Evolutionary conservation across 176 grass and related monocot species (phyloP).

Genomic region (Dactylis glomerata): DNA sequence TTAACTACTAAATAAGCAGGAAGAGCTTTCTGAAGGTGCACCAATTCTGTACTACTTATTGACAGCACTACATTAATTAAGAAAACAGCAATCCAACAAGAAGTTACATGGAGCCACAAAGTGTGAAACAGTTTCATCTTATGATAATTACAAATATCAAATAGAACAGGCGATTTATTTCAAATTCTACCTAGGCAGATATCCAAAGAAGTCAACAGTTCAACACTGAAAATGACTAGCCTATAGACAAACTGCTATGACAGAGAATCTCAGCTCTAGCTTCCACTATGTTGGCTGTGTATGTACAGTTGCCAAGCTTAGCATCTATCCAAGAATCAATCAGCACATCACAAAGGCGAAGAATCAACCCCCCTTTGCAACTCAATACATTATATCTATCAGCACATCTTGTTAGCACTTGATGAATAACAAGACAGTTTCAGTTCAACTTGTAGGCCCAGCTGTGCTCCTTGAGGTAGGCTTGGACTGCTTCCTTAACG

Average conservation of each 20-base stretch:
- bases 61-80: not conserved
- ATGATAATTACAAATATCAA: too few species aligned
- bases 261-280: too few species aligned
- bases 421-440: not conserved
- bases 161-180: too few species aligned
- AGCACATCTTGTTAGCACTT: not conserved
- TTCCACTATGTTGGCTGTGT: not conserved
- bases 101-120: not conserved
- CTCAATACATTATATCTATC: not conserved
- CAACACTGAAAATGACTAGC: too few species aligned
- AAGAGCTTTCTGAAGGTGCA: not conserved
- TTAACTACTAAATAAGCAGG: not conserved
- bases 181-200: too few species aligned
- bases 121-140: too few species aligned
- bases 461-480: conserved; percentile 64
- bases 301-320: not conserved
- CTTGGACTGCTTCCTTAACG: conserved; percentile 78
- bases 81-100: too few species aligned
- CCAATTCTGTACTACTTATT: not conserved
- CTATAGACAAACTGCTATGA: too few species aligned
- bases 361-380: not conserved
- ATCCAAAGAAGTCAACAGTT: too few species aligned
- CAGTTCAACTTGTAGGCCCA: conserved; percentile 80
- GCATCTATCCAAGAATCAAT: not conserved
- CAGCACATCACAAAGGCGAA: not conserved